These are phyloP conservation scores for Sicyos edulis DNA, from an alignment of 306 rosid species.

Conservation along the genomic window DNA sequence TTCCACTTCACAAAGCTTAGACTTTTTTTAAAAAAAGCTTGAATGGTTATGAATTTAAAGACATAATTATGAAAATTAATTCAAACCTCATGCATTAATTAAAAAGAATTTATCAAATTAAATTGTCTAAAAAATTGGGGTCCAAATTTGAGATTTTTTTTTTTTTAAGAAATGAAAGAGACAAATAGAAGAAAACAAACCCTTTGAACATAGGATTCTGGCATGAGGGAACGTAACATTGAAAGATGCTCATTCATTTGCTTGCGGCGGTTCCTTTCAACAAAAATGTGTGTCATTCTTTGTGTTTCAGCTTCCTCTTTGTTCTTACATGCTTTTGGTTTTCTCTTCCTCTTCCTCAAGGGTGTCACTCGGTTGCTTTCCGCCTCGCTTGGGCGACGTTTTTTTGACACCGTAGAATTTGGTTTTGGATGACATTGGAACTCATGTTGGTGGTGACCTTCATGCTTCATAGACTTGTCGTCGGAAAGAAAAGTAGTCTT, in stretches of 20 bases:
- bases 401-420: neutral
- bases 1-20: neutral
- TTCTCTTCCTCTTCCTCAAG: slow-evolving; percentile 64
- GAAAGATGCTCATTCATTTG: slow-evolving; percentile 91
- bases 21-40: neutral
- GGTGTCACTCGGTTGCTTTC: neutral
- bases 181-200: slow-evolving; percentile 31
- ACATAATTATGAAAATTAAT: neutral
- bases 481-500: neutral
- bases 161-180: neutral
- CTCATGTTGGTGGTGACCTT: slow-evolving; percentile 18
- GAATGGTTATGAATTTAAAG: neutral
- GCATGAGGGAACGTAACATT: slow-evolving; percentile 83
- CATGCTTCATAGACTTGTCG: slow-evolving; percentile 21
- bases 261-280: slow-evolving; percentile 82
- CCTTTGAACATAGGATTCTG: slow-evolving; percentile 83
- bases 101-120: neutral
- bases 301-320: slow-evolving; percentile 89
- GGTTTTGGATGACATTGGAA: neutral
- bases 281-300: slow-evolving; percentile 90
- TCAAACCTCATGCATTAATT: slow-evolving; percentile 14
- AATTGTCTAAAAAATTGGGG: neutral
- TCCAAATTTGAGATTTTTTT: neutral
- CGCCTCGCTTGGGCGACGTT: neutral
- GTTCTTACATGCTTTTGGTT: slow-evolving; percentile 68